Evolutionary conservation across 768 basidiomycete species (phyloP).

Genomic region (Auriscalpium orientale): DNA sequence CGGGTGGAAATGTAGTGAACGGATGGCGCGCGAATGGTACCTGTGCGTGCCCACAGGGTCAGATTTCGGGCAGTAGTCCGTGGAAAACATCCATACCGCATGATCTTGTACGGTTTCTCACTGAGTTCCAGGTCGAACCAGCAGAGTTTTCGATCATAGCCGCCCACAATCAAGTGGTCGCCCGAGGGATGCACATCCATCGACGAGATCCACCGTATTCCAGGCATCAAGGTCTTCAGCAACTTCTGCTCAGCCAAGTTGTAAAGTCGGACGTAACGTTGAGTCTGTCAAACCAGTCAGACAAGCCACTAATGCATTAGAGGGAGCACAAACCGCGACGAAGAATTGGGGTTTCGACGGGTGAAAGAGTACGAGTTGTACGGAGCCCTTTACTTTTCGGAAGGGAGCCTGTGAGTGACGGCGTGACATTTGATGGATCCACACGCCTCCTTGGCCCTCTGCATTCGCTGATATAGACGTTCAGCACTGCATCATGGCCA

Average conservation of each 20-base stretch:
- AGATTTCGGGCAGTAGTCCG: background rate
- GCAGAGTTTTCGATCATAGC: conserved; percentile 94
- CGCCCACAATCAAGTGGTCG: conserved; percentile 94
- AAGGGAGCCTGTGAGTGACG: conserved; percentile 97
- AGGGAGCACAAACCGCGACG: conserved; percentile 69
- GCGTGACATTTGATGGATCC: conserved; percentile 92
- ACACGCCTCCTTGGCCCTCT: conserved; percentile 75
- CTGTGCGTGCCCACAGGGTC: conserved; percentile 33
- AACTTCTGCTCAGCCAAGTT: conserved; percentile 91
- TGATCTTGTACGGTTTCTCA: conserved; percentile 93
- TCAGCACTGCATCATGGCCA: background rate
- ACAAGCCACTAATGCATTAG: background rate
- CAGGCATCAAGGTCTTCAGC: conserved; percentile 89
- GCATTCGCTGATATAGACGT: conserved; percentile 37
- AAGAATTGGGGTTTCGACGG: conserved; percentile 94
- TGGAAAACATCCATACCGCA: conserved; percentile 50
- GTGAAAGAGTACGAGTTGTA: conserved; percentile 93
- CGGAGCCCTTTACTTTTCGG: conserved; percentile 85
- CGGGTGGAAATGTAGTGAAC: conserved; percentile 89
- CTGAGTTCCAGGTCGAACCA: conserved; percentile 99
- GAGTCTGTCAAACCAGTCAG: conserved; percentile 53
- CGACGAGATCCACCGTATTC: conserved; percentile 94
- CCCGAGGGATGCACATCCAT: conserved; percentile 96
- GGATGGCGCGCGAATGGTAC: conserved; percentile 90
- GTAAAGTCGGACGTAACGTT: conserved; percentile 93